Percentiles rank a stretch among this genome's conserved stretches.
Evolutionary conservation across 1,284 basidiomycete species (phyloP).

Genomic region (Crepidotus sp.): DNA sequence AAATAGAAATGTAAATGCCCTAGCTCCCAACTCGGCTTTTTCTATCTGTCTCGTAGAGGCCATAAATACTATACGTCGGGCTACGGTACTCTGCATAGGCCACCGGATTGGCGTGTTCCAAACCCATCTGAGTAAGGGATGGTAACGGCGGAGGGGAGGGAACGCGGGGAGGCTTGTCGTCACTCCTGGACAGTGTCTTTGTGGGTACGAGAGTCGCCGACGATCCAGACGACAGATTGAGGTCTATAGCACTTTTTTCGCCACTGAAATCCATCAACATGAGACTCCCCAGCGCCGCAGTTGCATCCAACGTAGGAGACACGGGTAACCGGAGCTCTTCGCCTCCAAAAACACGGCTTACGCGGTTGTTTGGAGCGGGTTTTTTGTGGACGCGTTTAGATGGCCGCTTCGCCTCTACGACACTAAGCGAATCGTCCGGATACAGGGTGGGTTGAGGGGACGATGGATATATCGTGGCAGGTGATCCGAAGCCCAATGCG

Average conservation of each 20-base stretch:
- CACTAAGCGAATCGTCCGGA: slow-evolving; percentile 63
- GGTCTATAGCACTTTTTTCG: slow-evolving; percentile 11
- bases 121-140: slow-evolving; percentile 66
- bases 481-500: slow-evolving; percentile 39
- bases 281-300: slow-evolving; percentile 44
- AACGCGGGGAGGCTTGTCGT: slow-evolving; percentile 64
- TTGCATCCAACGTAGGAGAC: slow-evolving; percentile 31
- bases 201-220: slow-evolving; percentile 17
- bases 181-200: slow-evolving; percentile 26
- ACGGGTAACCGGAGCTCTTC: slow-evolving; percentile 12
- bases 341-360: slow-evolving; percentile 14
- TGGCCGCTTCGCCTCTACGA: slow-evolving; percentile 34
- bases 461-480: slow-evolving; percentile 26
- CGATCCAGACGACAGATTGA: slow-evolving; percentile 9
- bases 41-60: slow-evolving; percentile 56
- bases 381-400: slow-evolving; percentile 27
- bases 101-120: slow-evolving; percentile 52
- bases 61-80: slow-evolving; percentile 74
- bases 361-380: slow-evolving; percentile 20
- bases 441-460: slow-evolving; percentile 54
- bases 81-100: slow-evolving; percentile 61
- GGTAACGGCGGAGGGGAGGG: slow-evolving; percentile 69
- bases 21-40: slow-evolving; percentile 35
- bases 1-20: neutral
- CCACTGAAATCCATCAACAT: slow-evolving; percentile 49